phyloP scores from a whole-genome alignment of 495 filamentous ascomycete species.

The Penicillium fimorum region DNA sequence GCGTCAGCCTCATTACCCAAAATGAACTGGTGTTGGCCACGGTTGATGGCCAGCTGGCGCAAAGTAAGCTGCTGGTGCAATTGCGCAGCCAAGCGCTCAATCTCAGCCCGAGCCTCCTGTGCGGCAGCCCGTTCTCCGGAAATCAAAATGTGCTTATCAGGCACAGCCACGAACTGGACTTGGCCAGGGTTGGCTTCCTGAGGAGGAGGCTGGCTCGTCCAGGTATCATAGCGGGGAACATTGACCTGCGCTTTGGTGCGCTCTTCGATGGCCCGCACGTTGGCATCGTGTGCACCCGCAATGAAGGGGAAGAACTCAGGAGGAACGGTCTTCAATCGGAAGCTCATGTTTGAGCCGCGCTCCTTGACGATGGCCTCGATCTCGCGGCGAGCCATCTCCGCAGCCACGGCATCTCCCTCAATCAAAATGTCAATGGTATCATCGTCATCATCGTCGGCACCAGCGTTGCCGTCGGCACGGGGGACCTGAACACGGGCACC shows the following conservation, averaged over 20 bases:
- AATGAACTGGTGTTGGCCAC: slow-evolving; percentile 85
- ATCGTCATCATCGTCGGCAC: slow-evolving; percentile 66
- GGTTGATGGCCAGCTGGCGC: slow-evolving; percentile 71
- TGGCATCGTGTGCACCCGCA: slow-evolving; percentile 71
- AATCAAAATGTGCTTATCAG: slow-evolving; percentile 72
- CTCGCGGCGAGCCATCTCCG: slow-evolving; percentile 73
- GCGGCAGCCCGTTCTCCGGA: slow-evolving; percentile 84
- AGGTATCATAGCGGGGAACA: slow-evolving; percentile 76
- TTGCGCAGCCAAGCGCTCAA: slow-evolving; percentile 72
- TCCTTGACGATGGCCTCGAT: slow-evolving; percentile 85
- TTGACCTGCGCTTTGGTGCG: slow-evolving; percentile 69
- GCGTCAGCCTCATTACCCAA: slow-evolving; percentile 75
- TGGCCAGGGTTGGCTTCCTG: slow-evolving; percentile 61
- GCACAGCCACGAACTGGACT: slow-evolving; percentile 64
- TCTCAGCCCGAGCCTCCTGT: slow-evolving; percentile 70
- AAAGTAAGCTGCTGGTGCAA: slow-evolving; percentile 67
- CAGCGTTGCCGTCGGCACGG: slow-evolving; percentile 60
- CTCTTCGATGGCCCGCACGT: slow-evolving; percentile 66
- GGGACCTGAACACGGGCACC: slow-evolving; percentile 88
- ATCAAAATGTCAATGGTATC: slow-evolving; percentile 78
- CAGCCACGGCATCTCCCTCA: slow-evolving; percentile 85
- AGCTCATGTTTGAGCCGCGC: slow-evolving; percentile 73
- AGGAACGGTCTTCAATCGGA: slow-evolving; percentile 75
- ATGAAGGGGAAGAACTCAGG: slow-evolving; percentile 96
- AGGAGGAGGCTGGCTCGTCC: slow-evolving; percentile 67